Conservation (phyloP, 2,329 filamentous ascomycete genomes). For the Fusarium sp. region DNA sequence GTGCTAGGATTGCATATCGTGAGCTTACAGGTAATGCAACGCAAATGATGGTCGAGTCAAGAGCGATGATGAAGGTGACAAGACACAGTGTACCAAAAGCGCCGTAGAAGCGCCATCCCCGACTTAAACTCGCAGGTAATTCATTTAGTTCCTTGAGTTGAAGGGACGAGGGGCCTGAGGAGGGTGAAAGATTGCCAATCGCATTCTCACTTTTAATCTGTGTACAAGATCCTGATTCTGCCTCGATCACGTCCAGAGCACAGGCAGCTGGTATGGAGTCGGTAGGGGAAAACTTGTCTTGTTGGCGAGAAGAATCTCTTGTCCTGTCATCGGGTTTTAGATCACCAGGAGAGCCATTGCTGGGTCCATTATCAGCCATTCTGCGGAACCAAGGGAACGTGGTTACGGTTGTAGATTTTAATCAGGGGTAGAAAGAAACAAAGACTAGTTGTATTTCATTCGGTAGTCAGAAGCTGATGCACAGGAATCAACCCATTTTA, state of each 20-base stretch:
- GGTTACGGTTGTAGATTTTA: background rate
- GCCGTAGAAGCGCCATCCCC: constrained; percentile 35
- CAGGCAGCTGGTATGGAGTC: background rate
- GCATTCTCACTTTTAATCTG: background rate
- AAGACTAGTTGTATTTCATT: background rate
- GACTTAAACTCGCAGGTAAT: background rate
- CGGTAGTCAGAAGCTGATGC: background rate
- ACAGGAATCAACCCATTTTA: background rate
- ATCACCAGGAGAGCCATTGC: background rate
- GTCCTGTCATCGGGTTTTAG: background rate
- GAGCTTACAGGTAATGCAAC: constrained; percentile 36
- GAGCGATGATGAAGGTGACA: constrained; percentile 38
- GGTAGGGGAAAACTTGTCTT: background rate
- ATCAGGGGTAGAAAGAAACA: background rate
- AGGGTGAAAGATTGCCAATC: background rate
- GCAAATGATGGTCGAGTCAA: constrained; percentile 39
- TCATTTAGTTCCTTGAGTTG: background rate
- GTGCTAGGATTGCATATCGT: too few species aligned
- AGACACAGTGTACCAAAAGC: constrained; percentile 39
- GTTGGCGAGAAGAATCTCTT: too few species aligned
- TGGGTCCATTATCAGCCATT: background rate
- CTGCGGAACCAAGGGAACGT: background rate
- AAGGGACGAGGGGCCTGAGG: background rate
- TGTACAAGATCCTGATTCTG: background rate
- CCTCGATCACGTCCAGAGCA: background rate